Evolutionary conservation across 2,329 filamentous ascomycete genomes (phyloP).

Genomic region (Cercospora berteroae): DNA sequence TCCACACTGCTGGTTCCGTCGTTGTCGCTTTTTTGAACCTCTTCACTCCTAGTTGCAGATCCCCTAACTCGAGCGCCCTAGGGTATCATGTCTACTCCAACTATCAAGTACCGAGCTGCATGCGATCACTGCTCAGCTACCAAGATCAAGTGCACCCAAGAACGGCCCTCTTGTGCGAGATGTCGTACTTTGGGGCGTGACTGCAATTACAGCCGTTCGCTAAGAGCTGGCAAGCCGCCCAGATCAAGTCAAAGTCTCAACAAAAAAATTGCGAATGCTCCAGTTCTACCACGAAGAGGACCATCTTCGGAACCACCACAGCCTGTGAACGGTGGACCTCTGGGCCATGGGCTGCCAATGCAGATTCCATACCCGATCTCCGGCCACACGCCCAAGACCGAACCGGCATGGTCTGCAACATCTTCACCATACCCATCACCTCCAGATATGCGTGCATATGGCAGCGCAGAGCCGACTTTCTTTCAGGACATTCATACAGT

Average conservation of each 20-base stretch:
- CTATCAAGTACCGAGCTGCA: constrained; percentile 26
- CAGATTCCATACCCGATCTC: background rate
- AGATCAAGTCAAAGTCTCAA: constrained; percentile 24
- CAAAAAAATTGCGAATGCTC: constrained; percentile 20
- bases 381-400: constrained; percentile 7
- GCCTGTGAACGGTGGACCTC: background rate
- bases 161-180: constrained; percentile 23
- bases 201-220: constrained; percentile 27
- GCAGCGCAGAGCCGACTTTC: constrained; percentile 12
- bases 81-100: constrained; percentile 8
- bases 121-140: constrained; percentile 27
- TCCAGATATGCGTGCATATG: constrained; percentile 14
- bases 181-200: constrained; percentile 24
- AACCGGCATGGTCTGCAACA: constrained; percentile 14
- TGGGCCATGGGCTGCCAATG: background rate
- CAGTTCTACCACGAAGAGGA: constrained; percentile 20
- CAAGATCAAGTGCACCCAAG: constrained; percentile 29
- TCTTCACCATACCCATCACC: constrained; percentile 20
- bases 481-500: constrained; percentile 15
- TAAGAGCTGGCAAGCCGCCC: constrained; percentile 25
- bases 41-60: background rate
- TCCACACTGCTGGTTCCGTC: background rate
- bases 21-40: background rate
- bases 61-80: background rate
- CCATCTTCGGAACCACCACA: constrained; percentile 5